These are phyloP conservation scores for Mycosphaerella sp. DNA, from an alignment of 2,329 filamentous ascomycete genomes.

Conservation along the genomic window DNA sequence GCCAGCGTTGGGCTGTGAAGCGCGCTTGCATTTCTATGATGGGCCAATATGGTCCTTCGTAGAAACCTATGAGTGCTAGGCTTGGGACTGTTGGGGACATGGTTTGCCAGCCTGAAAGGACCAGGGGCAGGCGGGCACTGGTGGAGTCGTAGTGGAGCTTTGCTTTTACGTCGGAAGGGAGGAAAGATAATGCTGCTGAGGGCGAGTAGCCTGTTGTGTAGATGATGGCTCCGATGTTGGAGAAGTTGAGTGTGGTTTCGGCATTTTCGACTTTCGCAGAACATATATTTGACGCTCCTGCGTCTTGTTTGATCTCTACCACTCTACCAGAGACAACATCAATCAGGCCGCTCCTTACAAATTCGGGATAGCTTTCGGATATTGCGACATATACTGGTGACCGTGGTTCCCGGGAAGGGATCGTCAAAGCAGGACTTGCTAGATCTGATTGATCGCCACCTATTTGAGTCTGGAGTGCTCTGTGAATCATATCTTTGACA, in stretches of 20 bases:
- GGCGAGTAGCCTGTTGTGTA: conserved; percentile 71
- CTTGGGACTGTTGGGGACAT: conserved; percentile 50
- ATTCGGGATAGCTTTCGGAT: conserved; percentile 66
- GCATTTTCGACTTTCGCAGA: conserved; percentile 9
- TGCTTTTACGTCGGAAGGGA: conserved; percentile 52
- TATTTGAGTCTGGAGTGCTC: conserved; percentile 33
- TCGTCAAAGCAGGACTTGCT: conserved; percentile 23
- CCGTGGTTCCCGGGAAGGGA: conserved; percentile 16
- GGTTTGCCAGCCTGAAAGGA: conserved; percentile 51
- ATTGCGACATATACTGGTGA: conserved; percentile 50
- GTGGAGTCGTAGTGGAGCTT: conserved; percentile 53
- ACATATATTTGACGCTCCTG: conserved; percentile 3
- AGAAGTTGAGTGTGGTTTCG: conserved; percentile 33
- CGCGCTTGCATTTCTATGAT: conserved; percentile 82
- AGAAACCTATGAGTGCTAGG: conserved; percentile 76
- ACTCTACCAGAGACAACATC: conserved; percentile 38
- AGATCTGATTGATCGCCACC: conserved; percentile 43
- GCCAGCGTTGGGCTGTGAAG: conserved; percentile 59
- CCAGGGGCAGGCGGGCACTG: conserved; percentile 54
- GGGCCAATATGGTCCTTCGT: conserved; percentile 78
- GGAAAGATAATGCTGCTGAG: conserved; percentile 56
- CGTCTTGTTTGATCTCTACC: conserved; percentile 16
- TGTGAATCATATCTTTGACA: conserved; percentile 32
- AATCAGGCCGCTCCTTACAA: conserved; percentile 57
- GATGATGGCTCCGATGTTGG: conserved; percentile 60